Base-by-base conservation (phyloP, 176 grass and related monocot genomes). In the Zea luxurians region DNA sequence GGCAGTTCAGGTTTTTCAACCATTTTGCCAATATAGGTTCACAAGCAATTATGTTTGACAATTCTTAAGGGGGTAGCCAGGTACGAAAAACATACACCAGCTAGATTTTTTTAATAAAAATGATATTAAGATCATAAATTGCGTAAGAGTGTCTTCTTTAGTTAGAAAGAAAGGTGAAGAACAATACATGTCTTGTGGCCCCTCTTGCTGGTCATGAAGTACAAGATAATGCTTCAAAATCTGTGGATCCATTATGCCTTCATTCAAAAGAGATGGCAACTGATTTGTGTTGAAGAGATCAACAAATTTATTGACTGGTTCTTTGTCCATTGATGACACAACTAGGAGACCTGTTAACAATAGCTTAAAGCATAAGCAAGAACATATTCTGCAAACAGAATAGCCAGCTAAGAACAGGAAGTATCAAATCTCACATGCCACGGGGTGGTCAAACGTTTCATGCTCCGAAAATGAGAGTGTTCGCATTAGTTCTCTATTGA, bases 231-330 rank as follows among this genome's bases (percentile, higher is more conserved):
- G 92, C 72, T 99, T 99, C 82, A 95, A 84, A 89, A 99, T 86
- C 59, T 99, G 93, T n/a, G 90, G 96, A 83, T 93, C 96, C 96
- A 99, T 99, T 44, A 85, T 83, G 70, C 96, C 96, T 81, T 99
- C 96, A 82, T 88, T 95, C 79, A 93, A 71, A 95, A 95, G 92
- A 78, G 90, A 84, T 73, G 90, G 89, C 37, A 91, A 83, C 76
- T 89, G 92, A 91, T 99, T 70, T 80, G 88, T 82, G 73, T 93
- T 95, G 68, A 95, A 95, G 61, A 99, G 82, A 89, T 95, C 96
- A 59, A 80, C 81, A 86, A 99, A 95, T 87, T 84, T 95, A 60
- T 86, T 95, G 67, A 95, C 81, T 53, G 92, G 88, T 47, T 91
- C 89, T 84, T 93, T 91, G 82, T 99, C 96, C 83, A 93, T 99